Percentiles rank a stretch among this genome's conserved stretches.
Evolutionary conservation across 495 filamentous ascomycete genomes (phyloP).

Genomic region (Aspergillus bridgeri): DNA sequence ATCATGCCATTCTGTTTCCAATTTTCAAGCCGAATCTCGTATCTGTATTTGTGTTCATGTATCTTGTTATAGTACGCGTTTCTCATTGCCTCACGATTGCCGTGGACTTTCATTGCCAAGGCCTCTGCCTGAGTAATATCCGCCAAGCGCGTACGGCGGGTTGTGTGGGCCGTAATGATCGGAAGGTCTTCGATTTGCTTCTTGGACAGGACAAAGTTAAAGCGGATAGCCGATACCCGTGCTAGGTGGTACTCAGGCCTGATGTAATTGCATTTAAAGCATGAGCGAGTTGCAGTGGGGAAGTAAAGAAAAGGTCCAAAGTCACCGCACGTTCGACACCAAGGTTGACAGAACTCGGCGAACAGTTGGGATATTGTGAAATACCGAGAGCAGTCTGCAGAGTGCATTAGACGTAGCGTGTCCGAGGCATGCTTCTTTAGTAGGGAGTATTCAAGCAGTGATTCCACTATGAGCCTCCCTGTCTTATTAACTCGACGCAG

Average conservation of each 20-base stretch:
- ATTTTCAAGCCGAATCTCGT: not conserved
- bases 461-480: conserved; percentile 3
- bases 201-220: not conserved
- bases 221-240: not conserved
- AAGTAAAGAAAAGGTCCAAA: conserved; percentile 16
- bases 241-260: conserved; percentile 6
- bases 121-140: conserved; percentile 7
- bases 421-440: conserved; percentile 7
- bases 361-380: conserved; percentile 11
- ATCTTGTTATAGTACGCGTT: not conserved
- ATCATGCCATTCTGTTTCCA: not conserved
- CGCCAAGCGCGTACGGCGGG: not conserved
- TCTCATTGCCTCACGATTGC: not conserved
- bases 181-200: conserved; percentile 10
- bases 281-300: conserved; percentile 12
- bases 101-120: conserved; percentile 8
- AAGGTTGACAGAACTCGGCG: conserved; percentile 13
- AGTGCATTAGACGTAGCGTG: conserved; percentile 9
- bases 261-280: conserved; percentile 10
- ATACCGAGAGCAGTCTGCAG: conserved; percentile 1
- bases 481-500: conserved; percentile 10
- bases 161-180: not conserved
- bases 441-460: conserved; percentile 11
- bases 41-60: not conserved
- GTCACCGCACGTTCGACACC: conserved; percentile 12